These are phyloP conservation scores for Aspergillus mulundensis DNA, from an alignment of 495 filamentous ascomycete genomes.

Conservation along the genomic window DNA sequence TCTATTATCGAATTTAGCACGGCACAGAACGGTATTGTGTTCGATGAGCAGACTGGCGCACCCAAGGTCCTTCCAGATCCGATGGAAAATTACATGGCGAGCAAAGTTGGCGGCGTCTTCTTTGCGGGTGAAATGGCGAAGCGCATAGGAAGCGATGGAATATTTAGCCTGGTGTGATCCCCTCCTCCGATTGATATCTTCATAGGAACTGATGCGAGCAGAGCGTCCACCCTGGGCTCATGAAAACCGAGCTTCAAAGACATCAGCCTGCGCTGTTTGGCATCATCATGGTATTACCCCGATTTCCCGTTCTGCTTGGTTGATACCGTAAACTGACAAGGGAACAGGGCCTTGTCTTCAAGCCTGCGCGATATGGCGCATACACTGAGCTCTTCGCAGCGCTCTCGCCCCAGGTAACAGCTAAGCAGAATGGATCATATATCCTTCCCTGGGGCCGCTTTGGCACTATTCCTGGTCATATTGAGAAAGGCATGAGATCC, in stretches of 20 bases:
- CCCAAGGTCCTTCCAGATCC: not conserved
- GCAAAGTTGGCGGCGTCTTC: constrained; percentile 6
- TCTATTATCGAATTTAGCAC: not conserved
- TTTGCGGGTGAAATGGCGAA: not conserved
- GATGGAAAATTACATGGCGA: constrained; percentile 2
- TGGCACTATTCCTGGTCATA: not conserved
- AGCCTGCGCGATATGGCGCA: constrained; percentile 5
- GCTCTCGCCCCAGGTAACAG: not conserved
- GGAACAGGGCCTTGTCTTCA: constrained; percentile 1
- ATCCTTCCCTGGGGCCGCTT: constrained; percentile 4
- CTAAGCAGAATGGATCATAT: not conserved
- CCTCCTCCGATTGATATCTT: not conserved
- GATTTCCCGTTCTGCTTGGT: not conserved
- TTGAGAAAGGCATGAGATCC: not conserved
- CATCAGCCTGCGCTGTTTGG: not conserved
- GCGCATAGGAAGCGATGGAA: not conserved
- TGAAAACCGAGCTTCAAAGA: constrained; percentile 7
- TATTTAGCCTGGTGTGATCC: not conserved
- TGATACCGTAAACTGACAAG: not conserved
- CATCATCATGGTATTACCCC: constrained; percentile 1
- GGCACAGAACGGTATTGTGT: not conserved
- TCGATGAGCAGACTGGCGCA: not conserved
- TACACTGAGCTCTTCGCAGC: constrained; percentile 11
- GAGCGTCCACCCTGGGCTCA: constrained; percentile 7
- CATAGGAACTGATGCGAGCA: not conserved